Base-by-base conservation (phyloP, 192 early-diverging fungal genomes). In the Linderina pennispora region DNA sequence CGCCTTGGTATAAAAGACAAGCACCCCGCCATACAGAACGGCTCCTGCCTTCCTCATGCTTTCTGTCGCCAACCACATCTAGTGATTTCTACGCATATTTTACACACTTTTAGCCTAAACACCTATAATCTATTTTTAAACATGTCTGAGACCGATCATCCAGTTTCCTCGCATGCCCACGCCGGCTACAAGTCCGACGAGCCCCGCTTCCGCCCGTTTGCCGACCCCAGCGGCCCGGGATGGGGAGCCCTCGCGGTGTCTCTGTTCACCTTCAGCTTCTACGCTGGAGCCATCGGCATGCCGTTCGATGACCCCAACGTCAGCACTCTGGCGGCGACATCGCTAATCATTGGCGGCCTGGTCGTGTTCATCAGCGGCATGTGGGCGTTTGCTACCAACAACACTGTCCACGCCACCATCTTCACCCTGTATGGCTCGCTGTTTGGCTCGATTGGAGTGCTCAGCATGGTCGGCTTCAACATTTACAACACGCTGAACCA, bases 351-450 rank as follows among this genome's bases (percentile, higher is more conserved):
- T 25, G 70, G 70, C 37, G 70, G 70, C 18, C 50, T 74, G 41
- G 70, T 74, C 4, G 63, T 74, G 16, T 66, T 74, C 41, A 44
- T 66, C 42, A 66, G 63, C 47, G 70, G 70, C 36, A 65, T 74
- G 62, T 88, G 84, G 87, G 81, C 89, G 61, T 88, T 87, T 66
- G 74, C 77, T 34, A 71, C 77, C 21, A 86, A 87, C 55, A 87
- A 91, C 55, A 87, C 85, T 3, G 87, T 91, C 63, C 84, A 87
- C 66, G 86, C 87, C 15, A 89, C 85, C 21, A 81, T 82, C 28
- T 89, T 89, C 70, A 78, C 80, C 35, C 74, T 79, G 34, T 87
- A 85, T 24, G 82, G 79, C 36, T 80, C 77, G 40, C 80, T 81
- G 62, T 88, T 81, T 76, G 58, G 80, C 20, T 63, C 85, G 8